phyloP scores from a whole-genome alignment of 805 yeast genomes.

The Cyberlindnera subsufficiens region DNA sequence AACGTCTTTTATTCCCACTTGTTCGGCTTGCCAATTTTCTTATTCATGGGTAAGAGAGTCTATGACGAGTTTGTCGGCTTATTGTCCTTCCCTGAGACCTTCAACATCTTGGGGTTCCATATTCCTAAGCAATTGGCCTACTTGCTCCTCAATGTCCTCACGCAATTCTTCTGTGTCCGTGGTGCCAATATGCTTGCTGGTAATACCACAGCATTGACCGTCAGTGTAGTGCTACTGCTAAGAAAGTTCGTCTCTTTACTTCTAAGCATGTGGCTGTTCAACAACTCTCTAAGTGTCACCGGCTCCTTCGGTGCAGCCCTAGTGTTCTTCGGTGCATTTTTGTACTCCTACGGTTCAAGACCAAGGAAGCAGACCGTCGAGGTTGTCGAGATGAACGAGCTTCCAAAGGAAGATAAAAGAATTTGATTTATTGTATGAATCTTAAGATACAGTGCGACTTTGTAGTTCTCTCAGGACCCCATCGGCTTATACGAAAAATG shows the following conservation, averaged over 20 bases:
- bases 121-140: slow-evolving; percentile 24
- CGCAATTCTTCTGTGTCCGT: slow-evolving; percentile 57
- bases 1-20: slow-evolving; percentile 56
- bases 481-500: too few species aligned
- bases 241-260: slow-evolving; percentile 58
- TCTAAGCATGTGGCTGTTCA: slow-evolving; percentile 49
- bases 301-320: slow-evolving; percentile 41
- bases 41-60: slow-evolving; percentile 30
- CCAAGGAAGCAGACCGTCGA: background rate
- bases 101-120: slow-evolving; percentile 13
- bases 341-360: slow-evolving; percentile 34
- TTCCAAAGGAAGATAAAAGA: background rate
- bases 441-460: too few species aligned
- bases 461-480: too few species aligned
- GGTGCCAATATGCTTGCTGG: slow-evolving; percentile 65
- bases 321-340: slow-evolving; percentile 51
- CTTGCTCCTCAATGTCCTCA: slow-evolving; percentile 38
- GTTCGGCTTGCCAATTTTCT: slow-evolving; percentile 48
- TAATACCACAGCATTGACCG: slow-evolving; percentile 52
- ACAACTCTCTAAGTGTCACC: slow-evolving; percentile 32
- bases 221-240: slow-evolving; percentile 52
- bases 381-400: background rate
- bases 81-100: slow-evolving; percentile 15
- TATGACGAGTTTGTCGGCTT: slow-evolving; percentile 25
- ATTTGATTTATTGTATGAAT: background rate